Percentiles rank a stretch among this genome's conserved stretches.
These are phyloP conservation scores for Yarrowia galli DNA, from an alignment of 1,139 yeast genomes.

Conservation along the genomic window DNA sequence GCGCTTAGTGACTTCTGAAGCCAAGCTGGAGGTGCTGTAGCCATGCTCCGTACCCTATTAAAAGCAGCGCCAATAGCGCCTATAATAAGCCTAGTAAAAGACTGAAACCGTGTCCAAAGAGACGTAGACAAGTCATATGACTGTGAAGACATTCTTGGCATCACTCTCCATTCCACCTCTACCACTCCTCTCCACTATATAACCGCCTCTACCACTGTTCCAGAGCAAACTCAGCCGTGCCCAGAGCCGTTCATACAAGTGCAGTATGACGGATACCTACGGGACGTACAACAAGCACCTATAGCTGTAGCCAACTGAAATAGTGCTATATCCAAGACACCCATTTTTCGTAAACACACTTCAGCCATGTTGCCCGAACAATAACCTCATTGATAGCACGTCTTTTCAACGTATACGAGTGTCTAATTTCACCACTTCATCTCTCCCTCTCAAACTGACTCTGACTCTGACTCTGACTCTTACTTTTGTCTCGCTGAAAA, in stretches of 20 bases:
- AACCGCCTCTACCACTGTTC: background rate
- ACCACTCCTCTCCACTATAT: background rate
- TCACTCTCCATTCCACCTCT: background rate
- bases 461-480: background rate
- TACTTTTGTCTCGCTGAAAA: background rate
- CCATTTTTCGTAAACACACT: no score
- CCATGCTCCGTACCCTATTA: no score
- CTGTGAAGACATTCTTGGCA: background rate
- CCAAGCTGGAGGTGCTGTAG: no score
- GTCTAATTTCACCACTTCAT: background rate
- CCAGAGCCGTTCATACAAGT: background rate
- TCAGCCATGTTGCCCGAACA: background rate
- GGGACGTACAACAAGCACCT: no score
- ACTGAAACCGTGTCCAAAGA: background rate
- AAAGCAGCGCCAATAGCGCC: no score
- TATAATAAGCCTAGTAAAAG: background rate
- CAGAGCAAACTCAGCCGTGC: constrained; percentile 6
- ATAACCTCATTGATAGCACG: background rate
- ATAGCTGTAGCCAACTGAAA: no score
- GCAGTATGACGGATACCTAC: no score
- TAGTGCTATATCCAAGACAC: no score
- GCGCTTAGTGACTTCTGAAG: constrained; percentile 4
- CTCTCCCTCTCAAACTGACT: no score
- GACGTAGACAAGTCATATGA: background rate
- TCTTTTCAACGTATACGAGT: background rate